Conservation (phyloP, 257 asterid species). For the Avicennia marina region DNA sequence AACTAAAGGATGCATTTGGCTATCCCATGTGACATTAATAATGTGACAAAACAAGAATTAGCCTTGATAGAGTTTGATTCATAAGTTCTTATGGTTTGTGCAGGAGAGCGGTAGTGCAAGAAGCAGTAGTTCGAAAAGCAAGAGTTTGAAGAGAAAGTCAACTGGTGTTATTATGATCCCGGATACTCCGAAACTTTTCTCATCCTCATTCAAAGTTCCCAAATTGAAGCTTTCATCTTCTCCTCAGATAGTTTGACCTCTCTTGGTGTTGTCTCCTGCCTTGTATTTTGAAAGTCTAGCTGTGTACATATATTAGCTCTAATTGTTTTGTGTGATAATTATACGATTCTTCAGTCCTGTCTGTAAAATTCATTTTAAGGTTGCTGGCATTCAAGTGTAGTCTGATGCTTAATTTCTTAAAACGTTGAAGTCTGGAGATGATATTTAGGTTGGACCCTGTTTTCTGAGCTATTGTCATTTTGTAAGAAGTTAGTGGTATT, state of each 20-base stretch:
- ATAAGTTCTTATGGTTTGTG: slow-evolving; percentile 8
- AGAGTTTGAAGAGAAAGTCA: slow-evolving; percentile 47
- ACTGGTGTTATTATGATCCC: slow-evolving; percentile 24
- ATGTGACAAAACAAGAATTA: background rate
- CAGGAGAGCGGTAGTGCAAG: too few species aligned
- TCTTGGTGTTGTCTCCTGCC: background rate
- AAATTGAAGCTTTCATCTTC: slow-evolving; percentile 51
- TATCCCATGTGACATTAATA: background rate
- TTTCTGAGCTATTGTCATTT: too few species aligned
- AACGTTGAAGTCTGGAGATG: too few species aligned
- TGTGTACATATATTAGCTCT: too few species aligned
- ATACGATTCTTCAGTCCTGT: too few species aligned
- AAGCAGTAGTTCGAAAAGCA: slow-evolving; percentile 42
- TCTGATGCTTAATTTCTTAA: too few species aligned
- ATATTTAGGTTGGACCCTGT: too few species aligned
- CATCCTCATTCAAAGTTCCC: slow-evolving; percentile 71
- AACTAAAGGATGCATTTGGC: background rate
- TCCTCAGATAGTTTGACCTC: slow-evolving; percentile 24
- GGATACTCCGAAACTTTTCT: slow-evolving; percentile 61
- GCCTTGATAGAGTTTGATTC: background rate
- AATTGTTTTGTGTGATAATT: too few species aligned
- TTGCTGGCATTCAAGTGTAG: too few species aligned
- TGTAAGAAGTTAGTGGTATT: too few species aligned
- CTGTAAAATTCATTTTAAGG: too few species aligned
- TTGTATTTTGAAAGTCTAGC: background rate